phyloP scores from a whole-genome alignment of 805 yeast species.

The Suhomyces tanzawaensis region DNA sequence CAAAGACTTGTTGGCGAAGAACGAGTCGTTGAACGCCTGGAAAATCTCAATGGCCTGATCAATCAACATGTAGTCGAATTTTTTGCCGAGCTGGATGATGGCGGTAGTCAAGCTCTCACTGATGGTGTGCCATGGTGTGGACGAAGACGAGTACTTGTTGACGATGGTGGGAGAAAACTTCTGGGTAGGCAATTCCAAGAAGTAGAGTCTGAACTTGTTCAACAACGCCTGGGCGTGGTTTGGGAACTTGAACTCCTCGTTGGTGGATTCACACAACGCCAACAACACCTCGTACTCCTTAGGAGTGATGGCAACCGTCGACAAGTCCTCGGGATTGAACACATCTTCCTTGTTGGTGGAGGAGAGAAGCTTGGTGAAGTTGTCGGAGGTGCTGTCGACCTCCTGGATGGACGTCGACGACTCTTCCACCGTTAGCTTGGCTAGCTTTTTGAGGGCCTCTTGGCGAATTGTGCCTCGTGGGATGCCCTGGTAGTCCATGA shows the following conservation, averaged over 20 bases:
- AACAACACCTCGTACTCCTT: constrained; percentile 56
- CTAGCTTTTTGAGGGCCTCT: constrained; percentile 37
- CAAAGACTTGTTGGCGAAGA: constrained; percentile 20
- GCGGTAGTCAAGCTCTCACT: constrained; percentile 35
- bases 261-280: constrained; percentile 50
- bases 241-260: constrained; percentile 24
- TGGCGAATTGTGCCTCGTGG: constrained; percentile 39
- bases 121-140: constrained; percentile 36
- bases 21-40: constrained; percentile 22
- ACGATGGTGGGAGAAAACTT: constrained; percentile 38
- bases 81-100: constrained; percentile 28
- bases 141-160: constrained; percentile 20
- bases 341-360: constrained; percentile 8
- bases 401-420: constrained; percentile 10
- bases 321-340: constrained; percentile 13
- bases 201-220: constrained; percentile 45
- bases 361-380: constrained; percentile 20
- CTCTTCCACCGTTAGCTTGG: constrained; percentile 28
- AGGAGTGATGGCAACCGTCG: constrained; percentile 43
- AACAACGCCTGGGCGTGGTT: constrained; percentile 42
- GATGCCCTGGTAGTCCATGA: constrained; percentile 40
- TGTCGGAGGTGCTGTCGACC: constrained; percentile 12
- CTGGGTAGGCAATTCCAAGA: constrained; percentile 46
- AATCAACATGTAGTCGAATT: constrained; percentile 18
- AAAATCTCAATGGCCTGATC: constrained; percentile 28